Evolutionary conservation across 345 rosid genomes (phyloP).

Genomic region (Hevea brasiliensis): DNA sequence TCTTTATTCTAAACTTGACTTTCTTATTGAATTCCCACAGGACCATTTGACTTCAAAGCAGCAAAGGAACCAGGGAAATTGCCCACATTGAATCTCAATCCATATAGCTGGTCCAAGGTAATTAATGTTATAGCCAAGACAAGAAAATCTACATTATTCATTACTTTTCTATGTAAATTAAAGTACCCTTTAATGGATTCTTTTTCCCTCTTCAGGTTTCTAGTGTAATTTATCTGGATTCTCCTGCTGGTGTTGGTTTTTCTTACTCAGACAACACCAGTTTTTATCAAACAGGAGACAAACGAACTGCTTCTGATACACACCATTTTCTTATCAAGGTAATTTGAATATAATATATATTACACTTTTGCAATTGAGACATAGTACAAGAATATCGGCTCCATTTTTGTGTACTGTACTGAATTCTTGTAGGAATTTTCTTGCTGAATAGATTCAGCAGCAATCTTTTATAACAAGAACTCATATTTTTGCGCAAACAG

Average conservation of each 20-base stretch:
- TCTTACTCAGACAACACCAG: conserved; percentile 39
- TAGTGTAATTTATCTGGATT: conserved; percentile 55
- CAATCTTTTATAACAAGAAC: too few relatives aligned
- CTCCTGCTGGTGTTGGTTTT: conserved; percentile 58
- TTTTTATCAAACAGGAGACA: conserved; percentile 37
- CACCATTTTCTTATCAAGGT: conserved; percentile 55
- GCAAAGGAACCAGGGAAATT: conserved; percentile 16
- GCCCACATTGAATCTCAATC: conserved; percentile 49
- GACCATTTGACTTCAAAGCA: conserved; percentile 47
- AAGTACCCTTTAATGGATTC: background rate
- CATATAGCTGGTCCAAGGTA: conserved; percentile 57
- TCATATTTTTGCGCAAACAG: conserved; percentile 4
- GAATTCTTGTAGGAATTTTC: too few relatives aligned
- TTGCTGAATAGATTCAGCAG: too few relatives aligned
- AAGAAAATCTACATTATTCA: background rate
- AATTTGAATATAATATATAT: too few relatives aligned
- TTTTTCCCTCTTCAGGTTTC: conserved; percentile 37
- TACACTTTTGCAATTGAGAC: too few relatives aligned
- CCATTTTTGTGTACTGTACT: too few relatives aligned
- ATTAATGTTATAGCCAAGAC: too few relatives aligned
- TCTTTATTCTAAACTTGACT: too few relatives aligned
- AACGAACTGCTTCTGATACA: conserved; percentile 43
- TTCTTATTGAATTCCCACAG: background rate
- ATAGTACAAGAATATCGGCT: too few relatives aligned
- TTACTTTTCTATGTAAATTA: too few relatives aligned